Evolutionary conservation across 306 rosid genomes (phyloP).

Genomic region (Glycine soja): DNA sequence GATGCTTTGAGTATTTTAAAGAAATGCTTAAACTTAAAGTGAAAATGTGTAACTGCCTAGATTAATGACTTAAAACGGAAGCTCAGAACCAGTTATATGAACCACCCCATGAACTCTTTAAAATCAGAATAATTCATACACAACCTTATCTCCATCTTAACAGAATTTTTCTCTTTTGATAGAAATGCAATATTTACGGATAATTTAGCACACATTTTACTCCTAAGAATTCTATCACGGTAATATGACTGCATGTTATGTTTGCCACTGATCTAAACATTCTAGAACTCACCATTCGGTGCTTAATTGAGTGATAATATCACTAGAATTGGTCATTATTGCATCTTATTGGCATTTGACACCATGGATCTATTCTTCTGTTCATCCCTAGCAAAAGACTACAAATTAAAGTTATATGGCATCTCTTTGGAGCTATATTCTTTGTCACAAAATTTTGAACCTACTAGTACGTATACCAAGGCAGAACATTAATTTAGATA

Average conservation of each 20-base stretch:
- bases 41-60: no score
- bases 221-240: not conserved
- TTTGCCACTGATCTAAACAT: not conserved
- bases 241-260: not conserved
- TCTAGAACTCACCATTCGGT: not conserved
- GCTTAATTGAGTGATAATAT: not conserved
- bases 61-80: no score
- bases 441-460: not conserved
- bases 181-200: no score
- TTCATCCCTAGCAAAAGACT: no score
- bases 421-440: not conserved
- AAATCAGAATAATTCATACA: not conserved
- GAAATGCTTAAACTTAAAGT: no score
- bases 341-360: no score
- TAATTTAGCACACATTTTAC: not conserved
- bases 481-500: not conserved
- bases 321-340: no score
- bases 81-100: not conserved
- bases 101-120: not conserved
- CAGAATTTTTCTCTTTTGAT: not conserved
- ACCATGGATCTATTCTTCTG: no score
- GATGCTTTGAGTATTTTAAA: slow-evolving; percentile 61
- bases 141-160: not conserved
- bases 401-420: not conserved
- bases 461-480: not conserved